These are phyloP conservation scores for Eutrema heterophyllum DNA, from an alignment of 345 rosid species.

Conservation along the genomic window DNA sequence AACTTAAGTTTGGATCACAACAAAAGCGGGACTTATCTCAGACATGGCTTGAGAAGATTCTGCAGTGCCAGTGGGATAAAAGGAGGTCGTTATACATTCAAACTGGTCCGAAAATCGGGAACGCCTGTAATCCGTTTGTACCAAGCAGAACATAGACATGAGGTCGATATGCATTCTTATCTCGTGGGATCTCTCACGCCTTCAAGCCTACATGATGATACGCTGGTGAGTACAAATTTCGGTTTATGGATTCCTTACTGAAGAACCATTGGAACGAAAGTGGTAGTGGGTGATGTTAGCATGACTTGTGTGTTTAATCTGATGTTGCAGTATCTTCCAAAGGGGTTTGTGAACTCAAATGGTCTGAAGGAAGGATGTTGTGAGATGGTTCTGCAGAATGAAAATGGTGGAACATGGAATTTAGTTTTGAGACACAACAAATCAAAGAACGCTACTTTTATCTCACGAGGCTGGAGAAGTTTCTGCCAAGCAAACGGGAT, in stretches of 20 bases:
- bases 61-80: conserved; percentile 20
- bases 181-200: conserved; percentile 6
- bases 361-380: background rate
- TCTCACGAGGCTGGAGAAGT: conserved; percentile 22
- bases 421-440: background rate
- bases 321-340: conserved; percentile 23
- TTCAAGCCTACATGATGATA: background rate
- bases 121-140: conserved; percentile 13
- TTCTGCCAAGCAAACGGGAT: conserved; percentile 19
- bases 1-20: background rate
- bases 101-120: background rate
- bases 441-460: background rate
- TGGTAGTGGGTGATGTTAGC: background rate
- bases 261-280: background rate
- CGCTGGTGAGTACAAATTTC: background rate
- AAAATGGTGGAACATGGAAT: conserved; percentile 5
- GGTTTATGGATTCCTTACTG: background rate
- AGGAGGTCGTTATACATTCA: background rate
- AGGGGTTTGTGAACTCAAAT: conserved; percentile 13
- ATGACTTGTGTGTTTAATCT: background rate
- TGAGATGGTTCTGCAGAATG: conserved; percentile 21
- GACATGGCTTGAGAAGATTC: conserved; percentile 22
- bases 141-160: background rate
- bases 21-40: background rate
- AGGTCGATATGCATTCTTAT: background rate